These are phyloP conservation scores for Phoma sp. DNA, from an alignment of 2,329 filamentous ascomycete genomes.

Conservation along the genomic window DNA sequence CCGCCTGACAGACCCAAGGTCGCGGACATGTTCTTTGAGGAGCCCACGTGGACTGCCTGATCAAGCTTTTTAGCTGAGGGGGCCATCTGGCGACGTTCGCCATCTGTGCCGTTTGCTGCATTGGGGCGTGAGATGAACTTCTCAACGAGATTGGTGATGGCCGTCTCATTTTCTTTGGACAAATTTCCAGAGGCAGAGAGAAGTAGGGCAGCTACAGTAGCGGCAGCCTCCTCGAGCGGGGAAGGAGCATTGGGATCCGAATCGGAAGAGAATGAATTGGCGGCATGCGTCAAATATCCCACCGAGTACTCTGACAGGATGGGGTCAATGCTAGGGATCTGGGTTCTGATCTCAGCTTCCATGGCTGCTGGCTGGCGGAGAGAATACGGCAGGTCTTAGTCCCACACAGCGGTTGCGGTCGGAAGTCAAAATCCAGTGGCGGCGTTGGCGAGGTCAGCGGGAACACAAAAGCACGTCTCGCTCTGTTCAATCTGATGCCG, in stretches of 20 bases:
- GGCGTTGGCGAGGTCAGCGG: conserved; percentile 31
- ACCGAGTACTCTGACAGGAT: conserved; percentile 91
- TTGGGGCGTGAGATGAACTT: conserved; percentile 89
- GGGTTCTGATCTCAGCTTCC: conserved; percentile 86
- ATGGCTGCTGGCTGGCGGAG: conserved; percentile 58
- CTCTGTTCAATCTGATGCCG: conserved; percentile 11
- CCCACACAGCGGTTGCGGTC: conserved; percentile 24
- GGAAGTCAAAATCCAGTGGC: conserved; percentile 20
- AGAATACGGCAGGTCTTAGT: conserved; percentile 24
- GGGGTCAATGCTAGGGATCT: conserved; percentile 86
- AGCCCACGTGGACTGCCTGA: conserved; percentile 92
- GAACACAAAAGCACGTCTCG: conserved; percentile 24
- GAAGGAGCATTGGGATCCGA: conserved; percentile 72
- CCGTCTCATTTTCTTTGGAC: conserved; percentile 73
- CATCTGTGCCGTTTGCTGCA: conserved; percentile 72
- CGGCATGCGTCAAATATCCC: conserved; percentile 93
- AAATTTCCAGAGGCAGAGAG: conserved; percentile 91
- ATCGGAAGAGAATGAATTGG: conserved; percentile 80
- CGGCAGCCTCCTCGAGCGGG: conserved; percentile 83
- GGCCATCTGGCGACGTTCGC: conserved; percentile 72
- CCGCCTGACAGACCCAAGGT: conserved; percentile 87
- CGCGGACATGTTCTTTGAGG: conserved; percentile 94
- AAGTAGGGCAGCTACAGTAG: conserved; percentile 84
- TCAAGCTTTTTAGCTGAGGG: conserved; percentile 85
- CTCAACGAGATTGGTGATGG: conserved; percentile 82